A percentile compares a stretch with the other conserved stretches of the same genome.
Evolutionary conservation across 1,284 basidiomycete species (phyloP).

Genomic region (Marasmius oreades): DNA sequence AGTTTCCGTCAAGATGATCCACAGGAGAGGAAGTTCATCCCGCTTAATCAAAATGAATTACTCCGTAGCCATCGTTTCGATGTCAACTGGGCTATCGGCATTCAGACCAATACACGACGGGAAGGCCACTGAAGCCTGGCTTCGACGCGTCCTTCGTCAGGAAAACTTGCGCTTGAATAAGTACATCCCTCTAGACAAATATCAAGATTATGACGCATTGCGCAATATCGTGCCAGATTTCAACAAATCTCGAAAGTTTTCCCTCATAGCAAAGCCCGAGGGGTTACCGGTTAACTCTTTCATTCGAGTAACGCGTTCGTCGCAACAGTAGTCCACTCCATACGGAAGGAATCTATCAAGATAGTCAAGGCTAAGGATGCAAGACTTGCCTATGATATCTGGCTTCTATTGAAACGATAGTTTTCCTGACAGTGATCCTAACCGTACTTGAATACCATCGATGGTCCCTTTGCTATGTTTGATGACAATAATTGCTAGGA

Average conservation of each 20-base stretch:
- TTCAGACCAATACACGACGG: no score
- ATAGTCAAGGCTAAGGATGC: neutral
- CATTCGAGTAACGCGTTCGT: constrained; percentile 76
- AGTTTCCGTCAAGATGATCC: no score
- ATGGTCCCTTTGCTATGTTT: neutral
- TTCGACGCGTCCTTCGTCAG: no score
- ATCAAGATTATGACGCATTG: no score
- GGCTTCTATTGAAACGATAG: constrained; percentile 43
- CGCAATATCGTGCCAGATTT: constrained; percentile 62
- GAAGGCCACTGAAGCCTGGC: no score
- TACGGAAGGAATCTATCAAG: constrained; percentile 56
- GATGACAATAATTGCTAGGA: constrained; percentile 3
- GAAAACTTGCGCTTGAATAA: no score
- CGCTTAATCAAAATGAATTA: no score
- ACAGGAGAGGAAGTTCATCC: no score
- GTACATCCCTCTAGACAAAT: no score
- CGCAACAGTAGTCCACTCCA: constrained; percentile 73
- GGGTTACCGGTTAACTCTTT: constrained; percentile 61
- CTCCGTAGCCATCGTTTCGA: no score
- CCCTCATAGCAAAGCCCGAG: constrained; percentile 69
- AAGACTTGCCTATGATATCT: constrained; percentile 52
- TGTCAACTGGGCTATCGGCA: no score
- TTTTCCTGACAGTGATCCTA: constrained; percentile 6
- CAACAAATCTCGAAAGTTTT: constrained; percentile 67
- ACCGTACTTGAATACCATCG: constrained; percentile 3